Percentiles rank a stretch among this genome's conserved stretches.
These are phyloP conservation scores for Evansstolkia leycettana DNA, from an alignment of 495 filamentous ascomycete genomes.

Conservation along the genomic window DNA sequence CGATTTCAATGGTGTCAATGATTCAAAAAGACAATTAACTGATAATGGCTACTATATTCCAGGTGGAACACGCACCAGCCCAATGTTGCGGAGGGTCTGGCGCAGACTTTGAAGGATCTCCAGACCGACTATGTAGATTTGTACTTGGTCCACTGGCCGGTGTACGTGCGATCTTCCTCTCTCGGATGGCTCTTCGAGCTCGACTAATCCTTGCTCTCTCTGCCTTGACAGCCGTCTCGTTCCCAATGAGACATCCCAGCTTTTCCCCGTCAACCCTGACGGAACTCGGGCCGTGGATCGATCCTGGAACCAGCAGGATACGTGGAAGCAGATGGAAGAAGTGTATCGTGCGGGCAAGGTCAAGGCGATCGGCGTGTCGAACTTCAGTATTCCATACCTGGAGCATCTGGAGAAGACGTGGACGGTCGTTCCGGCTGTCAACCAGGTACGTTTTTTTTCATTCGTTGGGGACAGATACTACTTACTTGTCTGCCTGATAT, in stretches of 20 bases:
- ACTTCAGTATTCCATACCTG: slow-evolving; percentile 54
- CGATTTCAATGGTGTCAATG: slow-evolving; percentile 1
- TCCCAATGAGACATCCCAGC: no score
- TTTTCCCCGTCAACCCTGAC: no score
- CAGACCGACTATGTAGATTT: slow-evolving; percentile 33
- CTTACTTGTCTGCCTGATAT: no score
- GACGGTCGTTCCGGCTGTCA: slow-evolving; percentile 51
- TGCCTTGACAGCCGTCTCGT: no score
- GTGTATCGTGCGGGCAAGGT: slow-evolving; percentile 52
- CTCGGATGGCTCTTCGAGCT: no score
- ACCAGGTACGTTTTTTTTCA: no score
- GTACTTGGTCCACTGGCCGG: no score
- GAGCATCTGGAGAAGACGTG: slow-evolving; percentile 53
- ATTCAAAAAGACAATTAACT: neutral
- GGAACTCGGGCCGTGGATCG: no score
- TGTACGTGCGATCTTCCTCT: no score
- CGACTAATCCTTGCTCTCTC: no score
- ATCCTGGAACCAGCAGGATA: no score
- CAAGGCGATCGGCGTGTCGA: slow-evolving; percentile 70
- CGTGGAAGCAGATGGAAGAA: slow-evolving; percentile 64
- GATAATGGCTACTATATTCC: neutral
- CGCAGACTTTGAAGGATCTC: slow-evolving; percentile 30
- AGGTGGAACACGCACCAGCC: slow-evolving; percentile 30
- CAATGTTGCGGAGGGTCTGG: slow-evolving; percentile 24
- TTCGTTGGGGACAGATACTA: no score